phyloP scores from a whole-genome alignment of 805 yeast genomes.

The Starmerella vitae region DNA sequence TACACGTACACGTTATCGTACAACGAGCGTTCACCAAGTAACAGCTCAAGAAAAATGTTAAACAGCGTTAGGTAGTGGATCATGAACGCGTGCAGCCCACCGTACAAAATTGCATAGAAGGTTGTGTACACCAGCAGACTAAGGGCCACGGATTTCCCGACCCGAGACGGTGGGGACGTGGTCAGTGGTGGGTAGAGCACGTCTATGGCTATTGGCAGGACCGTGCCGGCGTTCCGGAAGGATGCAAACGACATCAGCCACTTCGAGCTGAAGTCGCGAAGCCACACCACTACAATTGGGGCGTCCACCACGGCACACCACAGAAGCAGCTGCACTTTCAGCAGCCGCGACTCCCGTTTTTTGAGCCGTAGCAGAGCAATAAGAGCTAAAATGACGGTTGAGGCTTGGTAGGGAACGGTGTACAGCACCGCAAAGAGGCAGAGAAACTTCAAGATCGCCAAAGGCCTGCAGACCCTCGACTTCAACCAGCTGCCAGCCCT shows the following conservation, averaged over 20 bases:
- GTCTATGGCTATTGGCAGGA: conserved; percentile 36
- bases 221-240: conserved; percentile 62
- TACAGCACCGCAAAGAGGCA: conserved; percentile 3
- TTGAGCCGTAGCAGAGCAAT: conserved; percentile 7
- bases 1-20: background rate
- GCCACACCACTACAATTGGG: conserved; percentile 63
- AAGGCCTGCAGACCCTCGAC: background rate
- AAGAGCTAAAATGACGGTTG: conserved; percentile 33
- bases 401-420: conserved; percentile 31
- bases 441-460: background rate
- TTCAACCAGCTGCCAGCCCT: background rate
- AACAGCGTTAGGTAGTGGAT: conserved; percentile 38
- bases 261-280: conserved; percentile 56
- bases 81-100: conserved; percentile 67
- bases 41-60: background rate
- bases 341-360: background rate
- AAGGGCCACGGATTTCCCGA: conserved; percentile 15
- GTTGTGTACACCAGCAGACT: conserved; percentile 38
- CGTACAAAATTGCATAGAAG: conserved; percentile 54
- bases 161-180: conserved; percentile 18
- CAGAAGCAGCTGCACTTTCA: conserved; percentile 37
- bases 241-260: conserved; percentile 79
- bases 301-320: conserved; percentile 68
- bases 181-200: conserved; percentile 11
- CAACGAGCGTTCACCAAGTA: background rate